Evolutionary conservation across 495 filamentous ascomycete species (phyloP).

Genomic region (Cercophora samala): DNA sequence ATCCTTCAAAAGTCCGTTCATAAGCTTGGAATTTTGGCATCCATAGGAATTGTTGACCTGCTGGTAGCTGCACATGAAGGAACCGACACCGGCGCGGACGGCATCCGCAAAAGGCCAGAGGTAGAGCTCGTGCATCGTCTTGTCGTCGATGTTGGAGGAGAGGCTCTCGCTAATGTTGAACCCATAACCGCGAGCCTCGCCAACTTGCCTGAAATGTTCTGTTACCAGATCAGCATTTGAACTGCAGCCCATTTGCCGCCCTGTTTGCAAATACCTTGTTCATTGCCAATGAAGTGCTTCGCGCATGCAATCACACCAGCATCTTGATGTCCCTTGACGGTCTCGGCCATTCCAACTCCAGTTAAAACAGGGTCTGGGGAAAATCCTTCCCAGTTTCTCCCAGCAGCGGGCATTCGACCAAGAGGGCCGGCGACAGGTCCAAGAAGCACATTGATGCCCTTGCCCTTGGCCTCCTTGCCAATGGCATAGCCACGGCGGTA

Average conservation of each 20-base stretch:
- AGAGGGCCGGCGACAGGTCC: slow-evolving; percentile 89
- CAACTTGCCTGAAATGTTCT: slow-evolving; percentile 78
- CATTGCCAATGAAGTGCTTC: slow-evolving; percentile 78
- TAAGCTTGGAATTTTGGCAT: slow-evolving; percentile 75
- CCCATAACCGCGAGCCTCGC: slow-evolving; percentile 60
- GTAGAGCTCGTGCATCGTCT: slow-evolving; percentile 92
- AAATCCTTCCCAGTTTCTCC: slow-evolving; percentile 88
- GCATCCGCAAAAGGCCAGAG: slow-evolving; percentile 61
- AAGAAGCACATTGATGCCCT: slow-evolving; percentile 81
- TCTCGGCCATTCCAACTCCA: slow-evolving; percentile 67
- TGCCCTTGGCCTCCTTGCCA: slow-evolving; percentile 73
- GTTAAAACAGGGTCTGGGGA: slow-evolving; percentile 75
- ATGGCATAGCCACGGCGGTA: slow-evolving; percentile 74
- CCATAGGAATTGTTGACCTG: slow-evolving; percentile 84
- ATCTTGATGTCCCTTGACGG: slow-evolving; percentile 78
- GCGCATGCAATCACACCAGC: slow-evolving; percentile 76
- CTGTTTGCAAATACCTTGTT: slow-evolving; percentile 40
- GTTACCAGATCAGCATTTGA: slow-evolving; percentile 24
- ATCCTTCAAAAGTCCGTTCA: slow-evolving; percentile 83
- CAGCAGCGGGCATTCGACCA: slow-evolving; percentile 68
- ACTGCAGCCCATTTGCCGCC: not conserved
- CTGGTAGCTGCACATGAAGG: slow-evolving; percentile 93
- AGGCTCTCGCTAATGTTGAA: slow-evolving; percentile 61
- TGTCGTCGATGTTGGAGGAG: slow-evolving; percentile 88
- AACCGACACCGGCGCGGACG: slow-evolving; percentile 62